These are phyloP conservation scores for Holtermanniella nyarrowii DNA, from an alignment of 768 basidiomycete genomes.

Conservation along the genomic window DNA sequence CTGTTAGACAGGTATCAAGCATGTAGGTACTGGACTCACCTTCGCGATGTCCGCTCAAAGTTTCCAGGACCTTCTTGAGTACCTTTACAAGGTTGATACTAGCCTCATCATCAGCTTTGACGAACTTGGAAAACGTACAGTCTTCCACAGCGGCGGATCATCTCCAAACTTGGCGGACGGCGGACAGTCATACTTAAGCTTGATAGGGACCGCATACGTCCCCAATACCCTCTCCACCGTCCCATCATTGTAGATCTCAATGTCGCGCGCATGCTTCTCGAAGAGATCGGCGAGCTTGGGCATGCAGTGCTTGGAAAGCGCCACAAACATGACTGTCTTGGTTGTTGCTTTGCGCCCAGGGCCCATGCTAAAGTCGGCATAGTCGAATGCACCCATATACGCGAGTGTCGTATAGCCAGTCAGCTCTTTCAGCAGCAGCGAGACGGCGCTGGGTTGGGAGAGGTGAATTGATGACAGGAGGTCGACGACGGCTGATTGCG, in stretches of 20 bases:
- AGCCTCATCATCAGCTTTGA: slow-evolving; percentile 40
- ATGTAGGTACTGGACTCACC: slow-evolving; percentile 4
- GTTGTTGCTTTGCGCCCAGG: slow-evolving; percentile 45
- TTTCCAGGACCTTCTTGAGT: slow-evolving; percentile 46
- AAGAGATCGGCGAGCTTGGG: slow-evolving; percentile 72
- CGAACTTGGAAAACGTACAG: slow-evolving; percentile 66
- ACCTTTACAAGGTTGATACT: slow-evolving; percentile 40
- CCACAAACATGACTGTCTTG: slow-evolving; percentile 77
- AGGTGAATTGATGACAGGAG: slow-evolving; percentile 61
- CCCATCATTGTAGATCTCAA: slow-evolving; percentile 63
- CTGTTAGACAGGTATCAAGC: neutral
- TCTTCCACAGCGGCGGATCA: slow-evolving; percentile 86
- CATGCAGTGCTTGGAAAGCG: slow-evolving; percentile 77
- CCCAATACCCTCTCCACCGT: slow-evolving; percentile 74
- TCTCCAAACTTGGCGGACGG: slow-evolving; percentile 76
- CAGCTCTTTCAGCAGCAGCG: slow-evolving; percentile 68
- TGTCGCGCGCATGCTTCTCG: slow-evolving; percentile 52
- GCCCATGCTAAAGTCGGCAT: slow-evolving; percentile 31
- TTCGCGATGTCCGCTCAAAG: slow-evolving; percentile 1
- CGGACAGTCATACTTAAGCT: slow-evolving; percentile 90
- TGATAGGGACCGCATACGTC: slow-evolving; percentile 84
- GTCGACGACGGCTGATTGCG: slow-evolving; percentile 61
- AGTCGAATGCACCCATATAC: slow-evolving; percentile 68
- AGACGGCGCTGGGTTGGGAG: slow-evolving; percentile 52
- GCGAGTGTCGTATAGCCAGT: slow-evolving; percentile 79